Percentiles rank a stretch among this genome's conserved stretches.
Conservation (phyloP, 2,329 filamentous ascomycete species). For the Ramularia endophylla region DNA sequence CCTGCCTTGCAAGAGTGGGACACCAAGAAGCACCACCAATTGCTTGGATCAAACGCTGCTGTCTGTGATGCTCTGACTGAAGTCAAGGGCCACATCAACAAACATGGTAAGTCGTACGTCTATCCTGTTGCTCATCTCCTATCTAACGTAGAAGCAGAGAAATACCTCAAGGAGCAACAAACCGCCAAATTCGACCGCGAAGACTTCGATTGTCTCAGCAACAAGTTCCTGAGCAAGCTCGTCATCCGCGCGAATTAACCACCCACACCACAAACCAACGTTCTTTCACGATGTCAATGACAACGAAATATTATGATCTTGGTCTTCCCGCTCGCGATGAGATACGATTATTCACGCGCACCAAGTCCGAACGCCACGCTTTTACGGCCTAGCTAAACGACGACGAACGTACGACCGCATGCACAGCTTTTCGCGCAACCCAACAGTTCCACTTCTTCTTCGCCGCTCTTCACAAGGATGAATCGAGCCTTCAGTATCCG, state of each 20-base stretch:
- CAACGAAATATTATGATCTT: neutral
- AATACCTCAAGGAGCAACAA: conserved; percentile 75
- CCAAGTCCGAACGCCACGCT: conserved; percentile 2
- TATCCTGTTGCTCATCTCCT: conserved; percentile 5
- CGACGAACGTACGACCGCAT: too few relatives aligned
- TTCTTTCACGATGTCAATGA: conserved; percentile 4
- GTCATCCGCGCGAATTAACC: conserved; percentile 86
- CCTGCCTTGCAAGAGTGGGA: conserved; percentile 93
- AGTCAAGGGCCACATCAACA: conserved; percentile 83
- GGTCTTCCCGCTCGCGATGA: neutral
- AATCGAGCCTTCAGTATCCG: too few relatives aligned
- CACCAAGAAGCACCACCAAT: conserved; percentile 79
- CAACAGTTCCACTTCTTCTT: too few relatives aligned
- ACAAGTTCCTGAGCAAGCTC: conserved; percentile 95
- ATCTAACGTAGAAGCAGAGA: too few relatives aligned
- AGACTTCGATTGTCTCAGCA: conserved; percentile 92
- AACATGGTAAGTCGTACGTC: conserved; percentile 69
- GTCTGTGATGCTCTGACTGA: conserved; percentile 96
- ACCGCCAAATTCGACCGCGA: conserved; percentile 74
- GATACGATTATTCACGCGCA: conserved; percentile 2
- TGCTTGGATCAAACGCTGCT: conserved; percentile 83
- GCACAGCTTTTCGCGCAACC: too few relatives aligned
- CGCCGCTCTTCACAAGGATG: too few relatives aligned
- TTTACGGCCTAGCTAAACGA: conserved; percentile 6
- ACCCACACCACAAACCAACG: neutral